phyloP scores from a whole-genome alignment of 164 flowering plant species.

The Nymphaea thermarum region DNA sequence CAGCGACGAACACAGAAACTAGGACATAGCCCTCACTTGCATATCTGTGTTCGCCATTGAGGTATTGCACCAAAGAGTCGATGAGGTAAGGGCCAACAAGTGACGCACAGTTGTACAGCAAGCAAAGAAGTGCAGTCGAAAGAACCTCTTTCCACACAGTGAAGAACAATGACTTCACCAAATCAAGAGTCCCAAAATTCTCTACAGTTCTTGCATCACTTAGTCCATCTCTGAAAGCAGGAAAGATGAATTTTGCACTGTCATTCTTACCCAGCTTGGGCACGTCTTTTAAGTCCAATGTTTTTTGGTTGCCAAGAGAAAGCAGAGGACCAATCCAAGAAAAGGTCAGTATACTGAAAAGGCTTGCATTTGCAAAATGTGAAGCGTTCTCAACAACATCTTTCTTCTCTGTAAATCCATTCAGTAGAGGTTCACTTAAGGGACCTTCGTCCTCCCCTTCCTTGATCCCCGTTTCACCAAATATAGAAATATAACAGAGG shows the following conservation, averaged over 20 bases:
- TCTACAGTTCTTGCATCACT: background rate
- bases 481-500: background rate
- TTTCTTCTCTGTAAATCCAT: background rate
- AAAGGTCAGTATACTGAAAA: slow-evolving; percentile 1
- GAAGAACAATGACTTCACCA: slow-evolving; percentile 10
- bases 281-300: slow-evolving; percentile 2
- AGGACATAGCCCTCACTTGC: slow-evolving; percentile 1
- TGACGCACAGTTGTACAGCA: slow-evolving; percentile 15
- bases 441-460: background rate
- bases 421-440: background rate
- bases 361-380: slow-evolving; percentile 1
- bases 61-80: slow-evolving; percentile 19
- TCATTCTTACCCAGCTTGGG: background rate
- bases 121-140: slow-evolving; percentile 7
- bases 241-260: background rate
- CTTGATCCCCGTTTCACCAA: background rate
- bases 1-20: slow-evolving; percentile 11
- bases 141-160: slow-evolving; percentile 13
- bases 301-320: slow-evolving; percentile 1
- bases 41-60: slow-evolving; percentile 11
- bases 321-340: slow-evolving; percentile 2
- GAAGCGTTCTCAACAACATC: background rate
- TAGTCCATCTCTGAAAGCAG: background rate
- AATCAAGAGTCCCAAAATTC: background rate
- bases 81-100: slow-evolving; percentile 25